phyloP scores from a whole-genome alignment of 2,329 filamentous ascomycete genomes.

The Tolypocladium tundrense region DNA sequence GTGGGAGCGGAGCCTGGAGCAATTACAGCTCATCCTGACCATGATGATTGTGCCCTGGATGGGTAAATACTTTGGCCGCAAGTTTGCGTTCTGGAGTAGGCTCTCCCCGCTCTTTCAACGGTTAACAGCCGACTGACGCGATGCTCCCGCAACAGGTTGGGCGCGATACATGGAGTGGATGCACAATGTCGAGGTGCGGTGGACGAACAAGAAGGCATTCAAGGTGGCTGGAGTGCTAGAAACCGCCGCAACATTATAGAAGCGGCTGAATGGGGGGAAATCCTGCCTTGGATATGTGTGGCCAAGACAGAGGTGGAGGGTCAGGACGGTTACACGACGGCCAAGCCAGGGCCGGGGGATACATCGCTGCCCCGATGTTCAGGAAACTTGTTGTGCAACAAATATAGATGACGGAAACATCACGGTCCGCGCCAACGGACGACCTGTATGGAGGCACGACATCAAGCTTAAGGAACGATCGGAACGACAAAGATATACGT shows the following conservation, averaged over 20 bases:
- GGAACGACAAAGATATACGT: not conserved
- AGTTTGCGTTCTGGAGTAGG: constrained; percentile 94
- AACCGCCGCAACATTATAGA: constrained; percentile 44
- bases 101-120: not conserved
- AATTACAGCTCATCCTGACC: constrained; percentile 82
- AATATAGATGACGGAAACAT: not conserved
- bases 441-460: not conserved
- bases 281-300: not conserved
- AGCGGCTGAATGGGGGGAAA: not conserved
- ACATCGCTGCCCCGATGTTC: not conserved
- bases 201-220: constrained; percentile 53
- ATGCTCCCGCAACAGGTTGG: constrained; percentile 57
- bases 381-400: not conserved
- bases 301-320: not conserved
- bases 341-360: not conserved
- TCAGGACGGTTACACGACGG: not conserved
- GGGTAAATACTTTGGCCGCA: constrained; percentile 90
- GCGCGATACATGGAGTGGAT: constrained; percentile 90
- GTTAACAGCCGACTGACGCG: not conserved
- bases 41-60: constrained; percentile 92
- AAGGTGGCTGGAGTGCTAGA: constrained; percentile 53
- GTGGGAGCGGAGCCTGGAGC: constrained; percentile 90
- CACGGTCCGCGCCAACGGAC: not conserved
- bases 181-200: constrained; percentile 64
- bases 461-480: not conserved